A percentile compares a stretch with the other conserved stretches of the same genome.
These are phyloP conservation scores for Cercospora janseana DNA, from an alignment of 2,329 filamentous ascomycete species.

Conservation along the genomic window DNA sequence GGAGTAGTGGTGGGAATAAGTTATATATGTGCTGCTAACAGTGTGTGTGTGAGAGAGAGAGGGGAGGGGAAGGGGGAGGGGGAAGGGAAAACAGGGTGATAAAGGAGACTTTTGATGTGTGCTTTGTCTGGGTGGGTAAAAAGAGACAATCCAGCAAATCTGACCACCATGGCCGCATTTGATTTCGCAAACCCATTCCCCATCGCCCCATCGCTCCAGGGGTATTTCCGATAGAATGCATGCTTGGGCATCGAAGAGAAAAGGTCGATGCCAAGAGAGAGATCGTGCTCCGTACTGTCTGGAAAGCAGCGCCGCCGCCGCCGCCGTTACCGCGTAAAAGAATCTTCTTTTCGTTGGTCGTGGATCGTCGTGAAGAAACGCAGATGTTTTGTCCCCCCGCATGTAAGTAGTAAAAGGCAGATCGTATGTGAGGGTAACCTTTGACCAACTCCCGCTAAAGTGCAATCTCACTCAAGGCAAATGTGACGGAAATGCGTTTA, in stretches of 20 bases:
- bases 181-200: constrained; percentile 28
- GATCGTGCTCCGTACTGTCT: constrained; percentile 28
- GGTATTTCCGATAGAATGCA: constrained; percentile 6
- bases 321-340: no score
- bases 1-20: no score
- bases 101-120: no score
- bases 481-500: constrained; percentile 39
- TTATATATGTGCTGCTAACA: neutral
- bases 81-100: no score
- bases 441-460: constrained; percentile 44
- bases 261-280: constrained; percentile 29
- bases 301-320: constrained; percentile 17
- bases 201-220: constrained; percentile 18
- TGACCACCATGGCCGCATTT: constrained; percentile 16
- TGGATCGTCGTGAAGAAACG: constrained; percentile 32
- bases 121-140: no score
- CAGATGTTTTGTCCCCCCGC: constrained; percentile 25
- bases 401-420: constrained; percentile 31
- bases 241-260: constrained; percentile 21
- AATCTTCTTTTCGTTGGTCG: constrained; percentile 26
- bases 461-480: constrained; percentile 42
- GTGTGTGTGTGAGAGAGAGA: neutral
- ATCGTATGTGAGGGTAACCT: constrained; percentile 27
- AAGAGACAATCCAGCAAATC: constrained; percentile 17
- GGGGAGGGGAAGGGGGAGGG: neutral